A percentile compares a stretch with the other conserved stretches of the same genome.
Evolutionary conservation across 371 early-diverging fungal species (phyloP).

Genomic region (Dentiscutata heterogama): DNA sequence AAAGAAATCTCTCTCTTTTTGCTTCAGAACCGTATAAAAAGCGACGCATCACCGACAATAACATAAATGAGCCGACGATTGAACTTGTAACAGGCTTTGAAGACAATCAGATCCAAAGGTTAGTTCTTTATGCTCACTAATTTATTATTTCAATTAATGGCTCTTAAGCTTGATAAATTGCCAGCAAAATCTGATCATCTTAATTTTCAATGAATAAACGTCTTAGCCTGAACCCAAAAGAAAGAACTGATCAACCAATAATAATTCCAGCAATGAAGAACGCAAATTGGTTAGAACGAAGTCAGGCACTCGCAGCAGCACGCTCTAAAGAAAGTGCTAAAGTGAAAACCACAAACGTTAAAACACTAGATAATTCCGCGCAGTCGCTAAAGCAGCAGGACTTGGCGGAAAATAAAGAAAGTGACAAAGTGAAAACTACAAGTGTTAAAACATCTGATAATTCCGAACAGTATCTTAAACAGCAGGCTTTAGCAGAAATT

Average conservation of each 20-base stretch:
- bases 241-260: background rate
- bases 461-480: background rate
- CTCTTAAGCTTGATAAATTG: no score
- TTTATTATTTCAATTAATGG: background rate
- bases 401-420: no score
- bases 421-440: background rate
- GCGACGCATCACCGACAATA: background rate
- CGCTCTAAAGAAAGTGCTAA: background rate
- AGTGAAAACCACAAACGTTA: background rate
- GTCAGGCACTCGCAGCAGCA: background rate
- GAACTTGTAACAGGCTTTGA: conserved; percentile 24
- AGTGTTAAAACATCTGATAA: background rate
- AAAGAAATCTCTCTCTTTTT: background rate
- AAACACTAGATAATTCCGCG: background rate
- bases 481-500: conserved; percentile 8
- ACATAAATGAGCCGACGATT: background rate
- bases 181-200: no score
- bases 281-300: background rate
- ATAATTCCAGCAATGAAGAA: background rate
- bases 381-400: background rate
- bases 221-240: no score
- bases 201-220: no score
- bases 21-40: background rate
- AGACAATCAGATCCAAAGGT: conserved; percentile 13
- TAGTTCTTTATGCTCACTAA: background rate